Conservation (phyloP, 2,329 filamentous ascomycete genomes). For the Mycosphaerelloides madeirae region DNA sequence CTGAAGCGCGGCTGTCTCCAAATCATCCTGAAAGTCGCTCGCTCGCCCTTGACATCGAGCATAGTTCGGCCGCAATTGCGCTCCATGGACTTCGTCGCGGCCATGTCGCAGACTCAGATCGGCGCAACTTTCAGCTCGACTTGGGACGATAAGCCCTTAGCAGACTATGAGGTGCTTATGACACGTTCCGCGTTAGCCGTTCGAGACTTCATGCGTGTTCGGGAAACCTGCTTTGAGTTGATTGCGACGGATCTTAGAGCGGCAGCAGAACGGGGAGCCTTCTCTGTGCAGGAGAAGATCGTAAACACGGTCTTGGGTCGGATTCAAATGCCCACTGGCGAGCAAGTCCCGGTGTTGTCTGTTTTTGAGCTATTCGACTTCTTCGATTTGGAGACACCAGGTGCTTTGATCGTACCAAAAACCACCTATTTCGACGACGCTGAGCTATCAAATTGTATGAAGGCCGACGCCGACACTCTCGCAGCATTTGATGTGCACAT, state of each 20-base stretch:
- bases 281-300: constrained; percentile 51
- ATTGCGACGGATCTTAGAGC: constrained; percentile 78
- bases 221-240: constrained; percentile 78
- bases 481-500: constrained; percentile 64
- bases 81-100: constrained; percentile 72
- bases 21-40: constrained; percentile 78
- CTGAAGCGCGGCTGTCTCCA: constrained; percentile 45
- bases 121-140: constrained; percentile 63
- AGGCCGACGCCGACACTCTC: constrained; percentile 54
- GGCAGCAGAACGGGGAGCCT: constrained; percentile 40
- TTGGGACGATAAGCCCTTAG: constrained; percentile 67
- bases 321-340: constrained; percentile 61
- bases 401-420: constrained; percentile 43
- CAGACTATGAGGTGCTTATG: constrained; percentile 62
- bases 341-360: constrained; percentile 63
- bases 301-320: constrained; percentile 70
- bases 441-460: constrained; percentile 61
- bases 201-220: constrained; percentile 70
- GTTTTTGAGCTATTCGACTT: constrained; percentile 95
- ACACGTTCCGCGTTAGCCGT: constrained; percentile 64
- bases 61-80: constrained; percentile 76
- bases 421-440: constrained; percentile 60
- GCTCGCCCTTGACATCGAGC: constrained; percentile 69
- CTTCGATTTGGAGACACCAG: constrained; percentile 58
- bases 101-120: constrained; percentile 65